Conservation (phyloP, 768 basidiomycete species). For the Tricholoma terreum region DNA sequence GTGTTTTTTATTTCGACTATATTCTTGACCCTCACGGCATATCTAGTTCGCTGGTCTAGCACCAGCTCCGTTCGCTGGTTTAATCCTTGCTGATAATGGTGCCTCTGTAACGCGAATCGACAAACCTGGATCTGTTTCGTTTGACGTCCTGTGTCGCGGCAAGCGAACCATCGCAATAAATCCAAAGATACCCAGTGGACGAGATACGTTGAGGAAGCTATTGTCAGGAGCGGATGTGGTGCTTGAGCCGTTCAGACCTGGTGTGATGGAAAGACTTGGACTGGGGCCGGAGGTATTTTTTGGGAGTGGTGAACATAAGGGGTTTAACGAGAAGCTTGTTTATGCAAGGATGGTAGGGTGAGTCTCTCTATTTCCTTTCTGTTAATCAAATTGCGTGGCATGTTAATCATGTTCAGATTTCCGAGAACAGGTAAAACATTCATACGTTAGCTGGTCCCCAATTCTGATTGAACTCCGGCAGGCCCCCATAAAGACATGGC, state of each 20-base stretch:
- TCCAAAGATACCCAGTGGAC: slow-evolving; percentile 58
- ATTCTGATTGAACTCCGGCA: slow-evolving; percentile 25
- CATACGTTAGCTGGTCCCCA: not conserved
- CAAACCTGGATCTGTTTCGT: slow-evolving; percentile 42
- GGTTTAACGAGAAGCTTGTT: slow-evolving; percentile 60
- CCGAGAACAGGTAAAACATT: slow-evolving; percentile 49
- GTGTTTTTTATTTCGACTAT: not conserved
- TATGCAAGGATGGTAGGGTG: slow-evolving; percentile 79
- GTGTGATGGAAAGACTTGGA: slow-evolving; percentile 74
- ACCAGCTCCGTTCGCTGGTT: slow-evolving; percentile 76
- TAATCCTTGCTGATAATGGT: slow-evolving; percentile 77
- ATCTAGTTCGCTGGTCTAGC: slow-evolving; percentile 77
- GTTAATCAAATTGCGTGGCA: not conserved
- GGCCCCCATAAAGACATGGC: slow-evolving; percentile 77
- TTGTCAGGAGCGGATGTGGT: slow-evolving; percentile 71
- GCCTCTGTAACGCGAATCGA: slow-evolving; percentile 77
- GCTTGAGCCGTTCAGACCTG: slow-evolving; percentile 82
- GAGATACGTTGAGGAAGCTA: slow-evolving; percentile 52
- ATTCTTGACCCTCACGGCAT: not conserved
- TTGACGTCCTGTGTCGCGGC: slow-evolving; percentile 61
- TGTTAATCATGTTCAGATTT: slow-evolving; percentile 39
- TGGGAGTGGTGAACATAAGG: slow-evolving; percentile 39
- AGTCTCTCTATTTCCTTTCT: slow-evolving; percentile 19
- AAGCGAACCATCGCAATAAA: slow-evolving; percentile 77
- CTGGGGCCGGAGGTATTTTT: slow-evolving; percentile 76